Percentiles rank a stretch among this genome's conserved stretches.
Conservation (phyloP, 2,329 filamentous ascomycete genomes). For the Cercospora sp. region DNA sequence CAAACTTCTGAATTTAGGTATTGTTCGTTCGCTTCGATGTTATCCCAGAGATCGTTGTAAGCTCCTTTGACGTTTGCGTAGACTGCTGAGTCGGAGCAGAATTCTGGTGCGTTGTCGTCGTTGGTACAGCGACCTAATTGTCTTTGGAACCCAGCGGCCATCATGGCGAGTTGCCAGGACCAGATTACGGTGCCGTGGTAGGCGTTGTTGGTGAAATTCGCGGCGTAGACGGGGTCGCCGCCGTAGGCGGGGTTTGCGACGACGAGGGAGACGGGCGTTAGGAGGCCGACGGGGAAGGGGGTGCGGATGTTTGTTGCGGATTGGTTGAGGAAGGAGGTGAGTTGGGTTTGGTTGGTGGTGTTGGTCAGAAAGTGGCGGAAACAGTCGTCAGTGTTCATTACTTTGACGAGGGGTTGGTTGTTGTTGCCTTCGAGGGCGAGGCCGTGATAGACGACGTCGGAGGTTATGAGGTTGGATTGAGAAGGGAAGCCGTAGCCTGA, state of each 20-base stretch:
- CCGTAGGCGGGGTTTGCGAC: conserved; percentile 64
- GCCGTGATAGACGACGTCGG: conserved; percentile 56
- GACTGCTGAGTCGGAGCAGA: conserved; percentile 52
- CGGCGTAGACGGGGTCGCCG: conserved; percentile 47
- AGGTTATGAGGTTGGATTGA: conserved; percentile 45
- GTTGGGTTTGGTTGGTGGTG: conserved; percentile 55
- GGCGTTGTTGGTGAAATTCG: conserved; percentile 57
- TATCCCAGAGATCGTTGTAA: conserved; percentile 61
- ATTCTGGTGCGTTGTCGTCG: conserved; percentile 43
- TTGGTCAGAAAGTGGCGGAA: conserved; percentile 63
- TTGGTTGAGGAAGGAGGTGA: conserved; percentile 58
- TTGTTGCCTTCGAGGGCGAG: conserved; percentile 57
- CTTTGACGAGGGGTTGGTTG: conserved; percentile 52
- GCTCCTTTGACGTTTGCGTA: conserved; percentile 47
- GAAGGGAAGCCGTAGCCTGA: conserved; percentile 46
- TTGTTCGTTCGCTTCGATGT: conserved; percentile 56
- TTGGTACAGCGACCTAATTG: conserved; percentile 57
- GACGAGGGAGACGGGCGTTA: conserved; percentile 57
- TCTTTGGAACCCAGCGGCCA: conserved; percentile 60
- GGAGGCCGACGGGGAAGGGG: conserved; percentile 61
- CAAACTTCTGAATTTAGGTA: conserved; percentile 61
- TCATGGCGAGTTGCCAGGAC: conserved; percentile 66
- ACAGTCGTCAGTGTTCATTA: conserved; percentile 65
- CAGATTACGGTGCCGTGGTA: conserved; percentile 67
- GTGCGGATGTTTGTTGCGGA: conserved; percentile 58